phyloP scores from a whole-genome alignment of 164 flowering plant genomes.

The Vitis cinerea region DNA sequence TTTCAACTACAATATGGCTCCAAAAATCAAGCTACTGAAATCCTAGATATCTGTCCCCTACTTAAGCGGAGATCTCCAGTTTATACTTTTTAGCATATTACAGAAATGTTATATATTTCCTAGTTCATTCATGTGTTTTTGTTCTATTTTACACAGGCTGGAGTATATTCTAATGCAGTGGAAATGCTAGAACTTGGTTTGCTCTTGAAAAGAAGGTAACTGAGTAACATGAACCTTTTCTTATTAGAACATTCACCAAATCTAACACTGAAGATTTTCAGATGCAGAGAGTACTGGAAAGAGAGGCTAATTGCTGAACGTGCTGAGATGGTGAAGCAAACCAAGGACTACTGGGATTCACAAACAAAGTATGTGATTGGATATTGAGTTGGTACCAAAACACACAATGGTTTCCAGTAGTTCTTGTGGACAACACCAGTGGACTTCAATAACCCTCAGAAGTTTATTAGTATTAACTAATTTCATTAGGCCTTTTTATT shows the following conservation, averaged over 20 bases:
- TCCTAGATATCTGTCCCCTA: no score
- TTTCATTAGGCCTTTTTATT: no score
- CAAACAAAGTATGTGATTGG: slow-evolving; percentile 60
- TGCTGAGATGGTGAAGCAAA: slow-evolving; percentile 49
- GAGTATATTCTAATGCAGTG: slow-evolving; percentile 57
- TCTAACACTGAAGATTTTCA: slow-evolving; percentile 15
- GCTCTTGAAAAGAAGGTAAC: slow-evolving; percentile 59
- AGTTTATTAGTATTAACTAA: no score
- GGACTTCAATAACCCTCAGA: no score
- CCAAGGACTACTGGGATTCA: slow-evolving; percentile 64
- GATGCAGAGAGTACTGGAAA: slow-evolving; percentile 66
- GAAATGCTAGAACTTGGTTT: slow-evolving; percentile 54
- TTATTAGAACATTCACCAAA: neutral
- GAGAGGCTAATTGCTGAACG: slow-evolving; percentile 60
- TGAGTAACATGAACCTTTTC: neutral
- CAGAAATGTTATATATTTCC: no score
- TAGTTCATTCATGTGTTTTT: neutral
- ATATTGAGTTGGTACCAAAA: slow-evolving; percentile 23
- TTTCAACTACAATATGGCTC: no score
- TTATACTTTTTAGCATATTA: no score
- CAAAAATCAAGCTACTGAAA: no score
- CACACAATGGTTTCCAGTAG: no score
- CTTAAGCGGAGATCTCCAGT: no score
- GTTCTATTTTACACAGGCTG: slow-evolving; percentile 33
- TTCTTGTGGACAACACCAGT: neutral